phyloP scores from a whole-genome alignment of 73 alveolate genomes.

The Paraurostyla sp. region DNA sequence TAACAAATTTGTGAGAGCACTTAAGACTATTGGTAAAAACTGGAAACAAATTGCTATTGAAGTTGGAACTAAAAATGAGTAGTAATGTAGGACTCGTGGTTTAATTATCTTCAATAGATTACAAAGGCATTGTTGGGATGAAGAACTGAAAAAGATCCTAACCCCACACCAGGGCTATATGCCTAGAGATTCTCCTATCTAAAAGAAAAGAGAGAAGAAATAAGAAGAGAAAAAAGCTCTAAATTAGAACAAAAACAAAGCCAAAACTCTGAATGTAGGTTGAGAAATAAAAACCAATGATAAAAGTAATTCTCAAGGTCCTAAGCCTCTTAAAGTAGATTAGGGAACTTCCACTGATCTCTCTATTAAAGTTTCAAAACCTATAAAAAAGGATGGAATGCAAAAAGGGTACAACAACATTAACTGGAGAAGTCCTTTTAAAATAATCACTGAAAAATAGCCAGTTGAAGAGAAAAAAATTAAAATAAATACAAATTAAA shows the following conservation, averaged over 20 bases:
- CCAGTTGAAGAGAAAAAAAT: too few relatives aligned
- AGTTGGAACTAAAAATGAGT: slow-evolving; percentile 69
- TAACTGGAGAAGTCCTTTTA: too few relatives aligned
- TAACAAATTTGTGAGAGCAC: slow-evolving; percentile 45
- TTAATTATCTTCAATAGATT: slow-evolving; percentile 40
- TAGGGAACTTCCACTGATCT: too few relatives aligned
- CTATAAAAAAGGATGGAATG: too few relatives aligned
- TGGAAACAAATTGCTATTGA: slow-evolving; percentile 65
- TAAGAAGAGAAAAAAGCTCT: not conserved
- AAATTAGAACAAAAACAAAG: not conserved
- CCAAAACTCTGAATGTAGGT: not conserved
- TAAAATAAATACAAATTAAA: too few relatives aligned
- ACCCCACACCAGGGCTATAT: slow-evolving; percentile 46
- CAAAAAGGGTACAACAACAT: too few relatives aligned
- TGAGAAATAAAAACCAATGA: not conserved
- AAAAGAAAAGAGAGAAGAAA: not conserved
- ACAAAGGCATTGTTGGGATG: slow-evolving; percentile 48
- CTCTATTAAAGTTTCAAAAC: too few relatives aligned
- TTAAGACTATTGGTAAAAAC: slow-evolving; percentile 63
- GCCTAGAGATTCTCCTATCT: not conserved
- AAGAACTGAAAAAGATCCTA: slow-evolving; percentile 28
- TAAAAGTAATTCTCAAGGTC: not conserved
- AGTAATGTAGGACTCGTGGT: slow-evolving; percentile 65
- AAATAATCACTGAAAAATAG: too few relatives aligned
- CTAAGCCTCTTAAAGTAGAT: too few relatives aligned